Conservation (phyloP, 495 filamentous ascomycete species). For the Neurospora sp. region DNA sequence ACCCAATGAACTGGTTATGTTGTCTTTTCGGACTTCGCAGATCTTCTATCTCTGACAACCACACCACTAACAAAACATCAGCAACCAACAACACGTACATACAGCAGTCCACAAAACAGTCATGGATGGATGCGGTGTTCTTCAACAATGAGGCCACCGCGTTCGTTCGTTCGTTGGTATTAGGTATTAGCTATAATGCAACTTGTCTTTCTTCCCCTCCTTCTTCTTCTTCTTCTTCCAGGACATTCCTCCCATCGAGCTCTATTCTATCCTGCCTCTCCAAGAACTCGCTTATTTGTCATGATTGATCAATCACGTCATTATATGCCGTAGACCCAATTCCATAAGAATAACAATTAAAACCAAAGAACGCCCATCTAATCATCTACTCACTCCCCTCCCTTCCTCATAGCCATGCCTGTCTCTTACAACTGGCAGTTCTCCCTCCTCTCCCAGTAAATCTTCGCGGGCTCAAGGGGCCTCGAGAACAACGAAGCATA, state of each 20-base stretch:
- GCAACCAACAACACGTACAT: neutral
- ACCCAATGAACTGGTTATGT: neutral
- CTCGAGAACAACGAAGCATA: conserved; percentile 61
- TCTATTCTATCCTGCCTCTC: neutral
- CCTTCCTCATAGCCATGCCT: neutral
- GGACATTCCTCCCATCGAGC: neutral
- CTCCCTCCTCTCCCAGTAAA: conserved; percentile 55
- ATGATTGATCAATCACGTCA: neutral
- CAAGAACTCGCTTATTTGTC: neutral
- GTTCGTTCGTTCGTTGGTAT: neutral
- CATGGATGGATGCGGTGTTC: neutral
- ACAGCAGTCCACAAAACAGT: neutral
- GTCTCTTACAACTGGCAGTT: neutral
- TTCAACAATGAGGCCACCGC: neutral
- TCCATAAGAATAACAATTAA: neutral
- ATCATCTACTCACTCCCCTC: neutral
- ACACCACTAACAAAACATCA: neutral
- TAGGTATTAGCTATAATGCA: neutral
- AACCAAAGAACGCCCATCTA: neutral
- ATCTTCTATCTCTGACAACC: neutral
- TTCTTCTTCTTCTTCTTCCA: neutral
- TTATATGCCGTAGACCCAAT: neutral
- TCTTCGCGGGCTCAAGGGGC: conserved; percentile 52
- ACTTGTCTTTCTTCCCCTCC: neutral
- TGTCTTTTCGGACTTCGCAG: neutral